Evolutionary conservation across 805 yeast genomes (phyloP), one percentile per base, ranked within the genome.

Genomic region (Cephaloascus fragrans): DNA sequence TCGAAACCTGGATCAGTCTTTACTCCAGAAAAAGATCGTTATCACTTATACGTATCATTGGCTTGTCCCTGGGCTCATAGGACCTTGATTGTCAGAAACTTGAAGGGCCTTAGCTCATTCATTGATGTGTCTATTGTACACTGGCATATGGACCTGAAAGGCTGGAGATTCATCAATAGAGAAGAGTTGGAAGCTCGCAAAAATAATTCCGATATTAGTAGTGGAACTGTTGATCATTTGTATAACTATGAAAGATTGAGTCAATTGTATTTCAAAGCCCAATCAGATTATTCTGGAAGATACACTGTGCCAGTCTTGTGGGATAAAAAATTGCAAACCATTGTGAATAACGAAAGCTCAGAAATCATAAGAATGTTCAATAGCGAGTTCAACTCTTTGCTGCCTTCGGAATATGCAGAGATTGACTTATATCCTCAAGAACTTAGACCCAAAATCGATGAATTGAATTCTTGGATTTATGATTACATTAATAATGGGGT

Each of bases 41-140:
- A 90, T 55, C 95, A 89, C 60, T 70, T 88, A 40, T 89, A 83
- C 50, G 95, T 87, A 9, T 82, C 93, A 1, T 67, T 71, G 37
- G 96, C 96, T 2, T 90, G 98, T 61, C 97, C 98, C 3, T 90
- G 97, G 89, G 97, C 97, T 1, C 95, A 86, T 54, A 71, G 97
- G 45, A 77, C 89, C 0, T 66, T 89, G 42, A 80, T 87, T 39
- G 69, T 80, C 3, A 64, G 96, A 39, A 59, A 71, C 10, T 64
- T 90, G 45, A 87, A 88, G 63, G 95, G 96, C 1, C 28, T 23
- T 12, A 23, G 10, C 12, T 62, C 74, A 1, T 59, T 80, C 9
- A 76, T 82, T 44, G 74, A 77, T 3, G 68, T 80, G 26, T 77
- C 89, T 17, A 87, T 86, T 32, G 97, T 90, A 10, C 94, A 88